Conservation (phyloP, 2,329 filamentous ascomycete genomes). For the Aciculosporium take region DNA sequence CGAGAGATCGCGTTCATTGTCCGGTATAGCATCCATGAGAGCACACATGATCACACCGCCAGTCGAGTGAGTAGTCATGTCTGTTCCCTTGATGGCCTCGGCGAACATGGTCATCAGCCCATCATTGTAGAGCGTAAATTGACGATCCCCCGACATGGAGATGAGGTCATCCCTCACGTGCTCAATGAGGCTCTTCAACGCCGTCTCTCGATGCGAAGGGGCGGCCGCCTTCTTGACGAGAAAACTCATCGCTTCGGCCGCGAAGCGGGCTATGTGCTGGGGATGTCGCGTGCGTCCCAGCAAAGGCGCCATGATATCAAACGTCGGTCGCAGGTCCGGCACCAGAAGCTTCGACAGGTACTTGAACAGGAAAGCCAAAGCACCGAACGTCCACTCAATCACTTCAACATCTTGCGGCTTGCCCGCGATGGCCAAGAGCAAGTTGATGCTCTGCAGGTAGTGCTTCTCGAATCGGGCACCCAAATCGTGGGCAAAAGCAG, state of each 20-base stretch:
- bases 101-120: slow-evolving; percentile 87
- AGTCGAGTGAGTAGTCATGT: slow-evolving; percentile 44
- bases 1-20: slow-evolving; percentile 33
- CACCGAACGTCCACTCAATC: slow-evolving; percentile 96
- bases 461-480: slow-evolving; percentile 78
- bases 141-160: slow-evolving; percentile 35
- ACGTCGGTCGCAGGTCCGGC: slow-evolving; percentile 71
- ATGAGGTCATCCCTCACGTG: slow-evolving; percentile 59
- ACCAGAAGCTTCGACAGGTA: slow-evolving; percentile 81
- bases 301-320: slow-evolving; percentile 68
- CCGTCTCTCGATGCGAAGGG: slow-evolving; percentile 58
- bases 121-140: slow-evolving; percentile 60
- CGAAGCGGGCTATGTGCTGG: slow-evolving; percentile 77
- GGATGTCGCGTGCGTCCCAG: slow-evolving; percentile 74
- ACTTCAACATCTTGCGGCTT: slow-evolving; percentile 68
- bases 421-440: slow-evolving; percentile 66
- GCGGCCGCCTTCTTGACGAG: slow-evolving; percentile 77
- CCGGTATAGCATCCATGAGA: slow-evolving; percentile 36
- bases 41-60: slow-evolving; percentile 38
- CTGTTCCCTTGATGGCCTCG: slow-evolving; percentile 58
- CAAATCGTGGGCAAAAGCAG: slow-evolving; percentile 88
- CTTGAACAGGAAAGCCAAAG: slow-evolving; percentile 91
- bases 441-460: slow-evolving; percentile 59
- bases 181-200: slow-evolving; percentile 55
- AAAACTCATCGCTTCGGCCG: slow-evolving; percentile 90